Base-by-base conservation (phyloP, 2,329 filamentous ascomycete genomes). In the Metarhizium guizhouense region DNA sequence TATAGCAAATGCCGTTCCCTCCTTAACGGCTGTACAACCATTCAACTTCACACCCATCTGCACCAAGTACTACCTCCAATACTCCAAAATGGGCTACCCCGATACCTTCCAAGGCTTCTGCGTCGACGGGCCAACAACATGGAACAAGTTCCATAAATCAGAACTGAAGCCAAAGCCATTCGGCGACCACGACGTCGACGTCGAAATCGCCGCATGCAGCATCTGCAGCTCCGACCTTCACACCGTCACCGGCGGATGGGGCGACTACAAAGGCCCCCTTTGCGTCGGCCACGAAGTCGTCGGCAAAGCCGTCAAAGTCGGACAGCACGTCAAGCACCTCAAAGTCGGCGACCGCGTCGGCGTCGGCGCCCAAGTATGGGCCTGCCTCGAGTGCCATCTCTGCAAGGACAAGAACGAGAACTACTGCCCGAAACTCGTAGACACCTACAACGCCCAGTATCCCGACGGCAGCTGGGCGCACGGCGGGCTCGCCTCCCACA, bases 171-270 rank as follows among this genome's bases (percentile, higher is more conserved):
- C 70, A 14, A 73, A 72, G 62, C 64, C 67, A 1, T 72, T 72
- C 36, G 69, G 59, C 16, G 63, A 67, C 7, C 62, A 66, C 54
- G 67, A 69, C 53, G 58, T 90, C 61, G 87, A 90, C 65, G 81
- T 91, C 66, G 83, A 87, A 70, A 85, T 91, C 61, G 80, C 86
- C 55, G 82, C 80, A 58, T 88, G 85, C 66, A 84, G 85, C 64
- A 73, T 85, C 53, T 85, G 82, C 65, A 81, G 82, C 59, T 81
- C 76, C 54, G 82, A 85, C 61, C 73, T 85, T 14, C 82, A 84
- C 69, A 83, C 78, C 29, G 70, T 83, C 54, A 79, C 72, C 52
- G 77, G 78, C 56, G 79, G 80, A 57, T 83, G 80, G 81, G 79
- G 80, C 43, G 70, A 73, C 13, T 74, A 66, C 51, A 55, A 70